Conservation (phyloP, 1,284 basidiomycete species). For the Tilletiopsis washingtonensis region DNA sequence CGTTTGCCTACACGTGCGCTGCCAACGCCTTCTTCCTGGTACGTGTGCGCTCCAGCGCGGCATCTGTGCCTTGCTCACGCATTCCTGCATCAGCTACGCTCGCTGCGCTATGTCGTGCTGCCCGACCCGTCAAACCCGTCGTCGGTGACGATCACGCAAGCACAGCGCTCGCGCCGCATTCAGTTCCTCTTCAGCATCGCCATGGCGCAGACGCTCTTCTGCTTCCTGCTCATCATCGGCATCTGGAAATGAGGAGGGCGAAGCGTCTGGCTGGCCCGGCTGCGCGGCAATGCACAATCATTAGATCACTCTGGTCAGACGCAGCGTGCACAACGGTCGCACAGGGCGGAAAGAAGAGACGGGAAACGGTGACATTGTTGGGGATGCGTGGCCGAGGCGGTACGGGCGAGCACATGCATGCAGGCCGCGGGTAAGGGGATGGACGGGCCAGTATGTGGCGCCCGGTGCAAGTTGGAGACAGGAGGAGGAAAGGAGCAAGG, state of each 20-base stretch:
- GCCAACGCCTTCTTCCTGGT: slow-evolving; percentile 93
- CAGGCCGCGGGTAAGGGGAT: too few relatives aligned
- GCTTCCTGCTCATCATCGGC: slow-evolving; percentile 38
- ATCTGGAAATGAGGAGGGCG: slow-evolving; percentile 23
- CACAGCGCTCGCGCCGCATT: slow-evolving; percentile 71
- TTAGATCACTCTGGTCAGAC: too few relatives aligned
- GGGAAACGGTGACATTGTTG: too few relatives aligned
- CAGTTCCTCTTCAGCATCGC: slow-evolving; percentile 69
- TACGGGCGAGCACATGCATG: too few relatives aligned
- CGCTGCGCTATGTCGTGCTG: slow-evolving; percentile 79
- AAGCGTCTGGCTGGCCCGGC: too few relatives aligned
- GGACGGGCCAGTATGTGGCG: too few relatives aligned
- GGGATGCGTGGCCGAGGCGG: too few relatives aligned
- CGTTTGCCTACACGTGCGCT: slow-evolving; percentile 75
- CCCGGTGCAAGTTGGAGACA: too few relatives aligned
- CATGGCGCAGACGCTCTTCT: slow-evolving; percentile 59
- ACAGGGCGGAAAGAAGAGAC: too few relatives aligned
- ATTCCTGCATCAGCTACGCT: slow-evolving; percentile 61
- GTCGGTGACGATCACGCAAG: slow-evolving; percentile 63
- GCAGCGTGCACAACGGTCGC: too few relatives aligned
- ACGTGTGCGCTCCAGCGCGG: slow-evolving; percentile 10
- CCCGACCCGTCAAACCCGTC: slow-evolving; percentile 56
- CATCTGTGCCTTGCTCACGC: not conserved
- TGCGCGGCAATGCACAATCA: too few relatives aligned
- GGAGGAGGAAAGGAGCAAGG: too few relatives aligned